Conservation (phyloP, 129 eudicot species). For the Cynara cardunculus region DNA sequence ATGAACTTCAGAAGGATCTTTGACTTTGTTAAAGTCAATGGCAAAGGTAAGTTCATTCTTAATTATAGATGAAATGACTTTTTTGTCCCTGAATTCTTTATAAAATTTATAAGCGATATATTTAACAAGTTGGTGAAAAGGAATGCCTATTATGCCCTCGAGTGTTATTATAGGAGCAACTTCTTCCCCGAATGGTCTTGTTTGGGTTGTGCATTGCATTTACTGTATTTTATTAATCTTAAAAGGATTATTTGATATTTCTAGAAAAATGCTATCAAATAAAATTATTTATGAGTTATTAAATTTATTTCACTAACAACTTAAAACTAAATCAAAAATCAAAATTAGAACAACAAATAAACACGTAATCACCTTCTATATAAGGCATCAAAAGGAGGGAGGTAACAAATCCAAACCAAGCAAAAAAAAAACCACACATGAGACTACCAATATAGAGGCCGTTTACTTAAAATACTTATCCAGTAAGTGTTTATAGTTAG, state of each 20-base stretch:
- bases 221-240: neutral
- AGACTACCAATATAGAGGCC: too few species aligned
- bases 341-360: too few species aligned
- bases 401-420: too few species aligned
- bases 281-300: too few species aligned
- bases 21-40: constrained; percentile 26
- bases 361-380: too few species aligned
- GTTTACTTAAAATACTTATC: too few species aligned
- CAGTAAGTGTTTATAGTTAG: too few species aligned
- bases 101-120: too few species aligned
- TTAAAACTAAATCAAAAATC: too few species aligned
- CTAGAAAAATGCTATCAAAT: neutral
- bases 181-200: neutral
- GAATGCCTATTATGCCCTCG: neutral
- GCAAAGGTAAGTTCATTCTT: too few species aligned
- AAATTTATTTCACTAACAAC: too few species aligned
- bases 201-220: neutral
- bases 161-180: neutral
- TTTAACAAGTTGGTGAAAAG: neutral
- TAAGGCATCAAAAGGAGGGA: too few species aligned
- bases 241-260: neutral
- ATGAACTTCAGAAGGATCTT: constrained; percentile 10
- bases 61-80: neutral
- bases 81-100: neutral
- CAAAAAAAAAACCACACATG: neutral